phyloP scores from a whole-genome alignment of 768 basidiomycete genomes.

The Termitomyces sp. region DNA sequence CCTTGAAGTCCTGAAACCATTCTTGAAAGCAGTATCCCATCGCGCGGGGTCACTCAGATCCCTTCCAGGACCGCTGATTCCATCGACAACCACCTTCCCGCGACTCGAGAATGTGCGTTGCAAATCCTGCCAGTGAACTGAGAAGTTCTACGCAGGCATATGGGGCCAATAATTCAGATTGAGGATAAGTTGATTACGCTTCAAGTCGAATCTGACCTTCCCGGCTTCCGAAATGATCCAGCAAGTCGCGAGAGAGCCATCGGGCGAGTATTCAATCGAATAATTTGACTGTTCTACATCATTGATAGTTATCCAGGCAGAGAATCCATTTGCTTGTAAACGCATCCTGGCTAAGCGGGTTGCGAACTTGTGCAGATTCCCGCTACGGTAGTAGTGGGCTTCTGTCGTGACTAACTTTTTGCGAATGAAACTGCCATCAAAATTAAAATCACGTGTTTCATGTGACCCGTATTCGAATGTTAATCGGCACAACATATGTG shows the following conservation, averaged over 20 bases:
- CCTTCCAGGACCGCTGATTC: not conserved
- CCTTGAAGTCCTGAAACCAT: not conserved
- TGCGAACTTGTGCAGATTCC: not conserved
- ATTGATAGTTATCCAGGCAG: slow-evolving; percentile 17
- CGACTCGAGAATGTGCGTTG: not conserved
- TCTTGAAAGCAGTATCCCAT: not conserved
- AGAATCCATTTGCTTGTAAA: not conserved
- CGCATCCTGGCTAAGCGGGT: not conserved
- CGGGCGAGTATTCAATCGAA: slow-evolving; percentile 13
- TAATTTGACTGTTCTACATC: slow-evolving; percentile 11
- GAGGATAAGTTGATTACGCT: not conserved
- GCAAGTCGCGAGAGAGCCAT: slow-evolving; percentile 14
- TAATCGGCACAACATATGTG: no score
- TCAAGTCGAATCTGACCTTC: slow-evolving; percentile 18
- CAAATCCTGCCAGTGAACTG: slow-evolving; percentile 13
- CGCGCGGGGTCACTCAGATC: not conserved
- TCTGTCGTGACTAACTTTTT: no score
- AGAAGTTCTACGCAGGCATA: slow-evolving; percentile 11
- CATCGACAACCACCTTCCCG: slow-evolving; percentile 12
- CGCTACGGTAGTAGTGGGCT: no score
- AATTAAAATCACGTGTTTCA: no score
- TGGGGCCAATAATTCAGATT: not conserved
- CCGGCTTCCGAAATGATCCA: slow-evolving; percentile 23
- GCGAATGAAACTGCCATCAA: no score
- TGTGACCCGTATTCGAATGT: no score